Percentiles rank a stretch among this genome's conserved stretches.
Conservation (phyloP, 345 rosid species). For the Brassica napus region Da-Ae NC_063447.1:58015001-58015500, state of each 20-base stretch:
- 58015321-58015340: conserved; percentile 68
- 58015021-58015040: not conserved
- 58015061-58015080: conserved; percentile 41
- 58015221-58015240: conserved; percentile 6
- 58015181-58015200: not conserved
- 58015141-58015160: conserved; percentile 11
- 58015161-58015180: conserved; percentile 10
- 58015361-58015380: conserved; percentile 98
- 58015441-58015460: conserved; percentile 78
- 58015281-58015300: conserved; percentile 46
- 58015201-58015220: not conserved
- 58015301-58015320: conserved; percentile 57
- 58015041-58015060: conserved; percentile 21
- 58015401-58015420: conserved; percentile 80
- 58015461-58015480: conserved; percentile 77
- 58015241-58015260: conserved; percentile 42
- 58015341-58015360: conserved; percentile 80
- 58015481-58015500: conserved; percentile 98
- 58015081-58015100: conserved; percentile 76
- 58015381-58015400: conserved; percentile 94
- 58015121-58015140: conserved; percentile 35
- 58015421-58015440: conserved; percentile 80
- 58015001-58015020: conserved; percentile 1
- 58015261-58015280: conserved; percentile 44
- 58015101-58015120: conserved; percentile 54